Evolutionary conservation across 1,139 yeast species (phyloP).

Genomic region (Pichia sp.): DNA sequence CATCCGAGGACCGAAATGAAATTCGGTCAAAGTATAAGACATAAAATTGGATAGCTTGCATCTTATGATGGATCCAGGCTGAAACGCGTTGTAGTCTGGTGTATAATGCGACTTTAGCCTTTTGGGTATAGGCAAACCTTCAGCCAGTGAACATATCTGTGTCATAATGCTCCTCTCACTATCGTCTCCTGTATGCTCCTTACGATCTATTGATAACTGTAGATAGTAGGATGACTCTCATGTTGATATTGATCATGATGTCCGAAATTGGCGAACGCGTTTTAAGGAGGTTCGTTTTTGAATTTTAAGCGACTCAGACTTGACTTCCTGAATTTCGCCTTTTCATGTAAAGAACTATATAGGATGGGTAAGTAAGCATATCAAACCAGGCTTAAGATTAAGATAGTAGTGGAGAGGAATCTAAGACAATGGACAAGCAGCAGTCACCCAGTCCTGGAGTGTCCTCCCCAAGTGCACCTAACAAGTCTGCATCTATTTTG

Average conservation of each 20-base stretch:
- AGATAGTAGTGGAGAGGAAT: no score
- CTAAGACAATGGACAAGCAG: neutral
- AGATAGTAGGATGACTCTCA: no score
- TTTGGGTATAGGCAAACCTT: conserved; percentile 19
- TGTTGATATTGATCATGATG: neutral
- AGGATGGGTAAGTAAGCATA: no score
- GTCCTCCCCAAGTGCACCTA: neutral
- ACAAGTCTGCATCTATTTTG: conserved; percentile 6
- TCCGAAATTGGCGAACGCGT: no score
- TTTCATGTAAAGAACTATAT: no score
- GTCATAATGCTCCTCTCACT: conserved; percentile 1
- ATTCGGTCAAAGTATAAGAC: conserved; percentile 75
- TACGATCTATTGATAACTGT: neutral
- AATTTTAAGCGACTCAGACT: no score
- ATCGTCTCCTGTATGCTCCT: neutral
- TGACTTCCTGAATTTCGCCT: no score
- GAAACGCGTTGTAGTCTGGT: conserved; percentile 23
- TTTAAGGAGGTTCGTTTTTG: no score
- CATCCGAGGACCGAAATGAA: conserved; percentile 73
- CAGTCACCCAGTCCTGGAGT: neutral
- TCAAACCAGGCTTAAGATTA: no score
- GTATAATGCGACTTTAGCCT: conserved; percentile 17
- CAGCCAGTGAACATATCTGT: conserved; percentile 7
- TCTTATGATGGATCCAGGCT: conserved; percentile 64
- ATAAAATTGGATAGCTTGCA: conserved; percentile 73